A percentile compares a stretch with the other conserved stretches of the same genome.
These are phyloP conservation scores for Mollisiaceae sp. DNA, from an alignment of 2,329 filamentous ascomycete species.

Conservation along the genomic window DNA sequence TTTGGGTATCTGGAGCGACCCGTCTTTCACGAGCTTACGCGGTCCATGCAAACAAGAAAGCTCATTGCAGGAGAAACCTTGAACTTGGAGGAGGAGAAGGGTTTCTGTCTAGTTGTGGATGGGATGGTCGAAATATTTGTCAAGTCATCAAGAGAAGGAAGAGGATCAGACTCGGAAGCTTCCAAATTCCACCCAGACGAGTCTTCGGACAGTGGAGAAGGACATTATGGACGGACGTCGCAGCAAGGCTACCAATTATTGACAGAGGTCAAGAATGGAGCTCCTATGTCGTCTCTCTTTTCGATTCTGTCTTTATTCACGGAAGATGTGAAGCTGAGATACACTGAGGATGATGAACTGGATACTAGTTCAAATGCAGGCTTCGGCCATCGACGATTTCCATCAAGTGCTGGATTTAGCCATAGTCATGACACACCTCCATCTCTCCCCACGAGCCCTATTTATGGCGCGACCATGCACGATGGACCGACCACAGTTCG, in stretches of 20 bases:
- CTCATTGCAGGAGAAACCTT: constrained; percentile 95
- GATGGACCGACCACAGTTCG: constrained; percentile 61
- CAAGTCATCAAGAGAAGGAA: constrained; percentile 73
- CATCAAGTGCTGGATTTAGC: constrained; percentile 35
- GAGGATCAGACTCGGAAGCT: constrained; percentile 47
- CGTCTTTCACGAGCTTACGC: constrained; percentile 95
- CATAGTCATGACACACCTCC: constrained; percentile 41
- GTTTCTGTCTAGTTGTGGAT: constrained; percentile 96
- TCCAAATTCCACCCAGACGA: constrained; percentile 49
- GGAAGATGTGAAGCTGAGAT: constrained; percentile 83
- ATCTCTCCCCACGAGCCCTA: constrained; percentile 41
- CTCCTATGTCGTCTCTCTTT: constrained; percentile 97
- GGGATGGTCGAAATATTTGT: constrained; percentile 97
- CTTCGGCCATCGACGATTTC: constrained; percentile 37
- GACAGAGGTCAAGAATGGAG: constrained; percentile 96
- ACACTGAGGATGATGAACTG: constrained; percentile 61
- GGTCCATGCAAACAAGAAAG: constrained; percentile 98
- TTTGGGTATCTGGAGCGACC: constrained; percentile 96
- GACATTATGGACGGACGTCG: constrained; percentile 60
- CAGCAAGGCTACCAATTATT: constrained; percentile 92
- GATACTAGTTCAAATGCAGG: constrained; percentile 45
- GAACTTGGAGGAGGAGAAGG: constrained; percentile 95
- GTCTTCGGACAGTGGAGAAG: constrained; percentile 72
- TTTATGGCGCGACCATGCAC: constrained; percentile 38
- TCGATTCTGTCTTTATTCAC: constrained; percentile 97